Evolutionary conservation across 2,329 filamentous ascomycete genomes (phyloP), one percentile per base, ranked within the genome.

Genomic region (Reticulascus tulasneorum): DNA sequence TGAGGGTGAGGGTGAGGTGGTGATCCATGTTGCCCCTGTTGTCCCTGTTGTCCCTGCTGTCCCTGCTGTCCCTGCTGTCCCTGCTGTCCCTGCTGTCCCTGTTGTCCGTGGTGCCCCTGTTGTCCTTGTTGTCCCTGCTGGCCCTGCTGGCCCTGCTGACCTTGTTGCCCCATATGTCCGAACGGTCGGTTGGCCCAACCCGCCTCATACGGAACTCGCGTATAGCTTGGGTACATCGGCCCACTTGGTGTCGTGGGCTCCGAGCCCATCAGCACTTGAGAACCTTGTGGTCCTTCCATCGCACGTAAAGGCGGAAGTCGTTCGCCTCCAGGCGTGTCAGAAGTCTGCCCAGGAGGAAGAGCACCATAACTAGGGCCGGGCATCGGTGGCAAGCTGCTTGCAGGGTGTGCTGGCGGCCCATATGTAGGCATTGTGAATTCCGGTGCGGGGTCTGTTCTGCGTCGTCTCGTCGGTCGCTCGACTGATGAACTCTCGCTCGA

Each of bases 261-360:
- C 23, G 34, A 12, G 10, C 25, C 23, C n/a, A n/a, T n/a, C n/a
- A n/a, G n/a, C n/a, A n/a, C n/a, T 13, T 33, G 21, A 16, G 26
- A 35, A 22, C 35, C 26, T 11, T 33, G 51, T 2, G 48, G 46
- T 5, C 58, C 56, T 26, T 75, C 71, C 44, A 75, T 64, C 6
- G 51, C 46, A 33, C 71, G 60, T 23, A 77, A 47, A 3, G 72
- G 69, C 5, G 72, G 72, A 4, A 76, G 54, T 37, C 68, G 60
- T 9, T 72, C 66, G 10, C 58, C 58, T 6, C 59, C 57, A 2
- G 55, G 53, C 2, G 62, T 56, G 8, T 60, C 55, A 4, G 63
- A 63, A 6, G 53, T 51, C n/a, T 60, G 63, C 1, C 62, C 60
- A 24, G 61, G 52, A 5, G 47, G 58, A 13, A 59, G 55, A 18